These are phyloP conservation scores for Moricandia moricandioides DNA, from an alignment of 345 rosid species.

Conservation along the genomic window DNA sequence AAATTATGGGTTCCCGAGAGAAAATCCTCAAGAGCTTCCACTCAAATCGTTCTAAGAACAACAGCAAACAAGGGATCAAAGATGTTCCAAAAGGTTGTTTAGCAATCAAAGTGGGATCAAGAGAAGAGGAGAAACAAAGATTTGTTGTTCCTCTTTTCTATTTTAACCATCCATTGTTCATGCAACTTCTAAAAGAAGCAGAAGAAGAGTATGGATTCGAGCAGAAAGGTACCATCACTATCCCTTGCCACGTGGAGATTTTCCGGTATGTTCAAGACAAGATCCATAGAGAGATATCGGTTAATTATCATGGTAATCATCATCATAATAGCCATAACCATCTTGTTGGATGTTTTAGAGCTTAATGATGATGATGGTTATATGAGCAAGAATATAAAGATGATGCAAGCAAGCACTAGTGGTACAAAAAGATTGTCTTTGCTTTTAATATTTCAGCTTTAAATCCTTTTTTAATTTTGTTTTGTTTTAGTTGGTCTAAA, in stretches of 20 bases:
- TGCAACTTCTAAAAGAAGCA: conserved; percentile 53
- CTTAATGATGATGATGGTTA: conserved; percentile 31
- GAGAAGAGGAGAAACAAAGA: conserved; percentile 47
- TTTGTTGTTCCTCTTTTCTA: conserved; percentile 54
- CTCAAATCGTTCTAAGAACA: conserved; percentile 17
- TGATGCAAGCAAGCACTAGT: conserved; percentile 12
- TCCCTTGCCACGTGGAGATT: conserved; percentile 61
- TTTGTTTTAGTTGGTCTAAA: background rate
- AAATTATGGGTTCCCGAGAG: conserved; percentile 28
- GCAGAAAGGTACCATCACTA: conserved; percentile 61
- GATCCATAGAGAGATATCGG: conserved; percentile 55
- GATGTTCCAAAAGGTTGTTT: conserved; percentile 60
- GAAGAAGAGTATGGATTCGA: conserved; percentile 65
- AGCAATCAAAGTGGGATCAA: conserved; percentile 54
- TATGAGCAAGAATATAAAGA: background rate
- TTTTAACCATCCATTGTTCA: conserved; percentile 59
- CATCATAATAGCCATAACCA: conserved; percentile 23
- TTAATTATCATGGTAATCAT: conserved; percentile 39
- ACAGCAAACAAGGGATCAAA: conserved; percentile 33
- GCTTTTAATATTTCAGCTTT: background rate
- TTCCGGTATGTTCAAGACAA: conserved; percentile 46
- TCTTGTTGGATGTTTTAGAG: conserved; percentile 64
- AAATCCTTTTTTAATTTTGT: background rate
- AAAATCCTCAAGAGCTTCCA: conserved; percentile 22
- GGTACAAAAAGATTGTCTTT: background rate